Evolutionary conservation across 345 rosid genomes (phyloP).

Genomic region (Salix suchowensis): DNA sequence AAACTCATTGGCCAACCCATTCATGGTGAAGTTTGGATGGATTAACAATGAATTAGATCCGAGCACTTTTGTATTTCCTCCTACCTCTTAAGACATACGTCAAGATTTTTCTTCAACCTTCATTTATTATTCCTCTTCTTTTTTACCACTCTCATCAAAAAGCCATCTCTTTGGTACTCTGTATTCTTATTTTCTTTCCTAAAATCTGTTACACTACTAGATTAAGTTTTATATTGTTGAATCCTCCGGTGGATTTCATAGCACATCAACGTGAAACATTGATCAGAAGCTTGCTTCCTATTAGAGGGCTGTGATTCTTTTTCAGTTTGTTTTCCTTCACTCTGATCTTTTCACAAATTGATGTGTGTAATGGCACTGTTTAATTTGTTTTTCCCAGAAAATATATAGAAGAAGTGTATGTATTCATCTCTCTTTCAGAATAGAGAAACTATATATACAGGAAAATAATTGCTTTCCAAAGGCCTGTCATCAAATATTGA

Average conservation of each 20-base stretch:
- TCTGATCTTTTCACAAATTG: neutral
- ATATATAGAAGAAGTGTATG: too few relatives aligned
- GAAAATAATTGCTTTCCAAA: conserved; percentile 30
- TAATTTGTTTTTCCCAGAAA: neutral
- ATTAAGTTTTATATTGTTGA: neutral
- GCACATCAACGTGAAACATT: conserved; percentile 4
- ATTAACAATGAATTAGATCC: conserved; percentile 69
- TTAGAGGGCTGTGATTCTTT: neutral
- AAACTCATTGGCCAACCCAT: conserved; percentile 59
- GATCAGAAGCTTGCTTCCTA: conserved; percentile 6
- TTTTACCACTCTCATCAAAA: neutral
- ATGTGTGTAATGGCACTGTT: neutral
- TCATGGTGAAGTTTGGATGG: conserved; percentile 87
- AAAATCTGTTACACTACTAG: neutral
- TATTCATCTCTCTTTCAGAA: too few relatives aligned
- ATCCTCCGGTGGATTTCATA: conserved; percentile 9
- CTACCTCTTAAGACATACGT: conserved; percentile 1
- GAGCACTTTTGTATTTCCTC: conserved; percentile 43
- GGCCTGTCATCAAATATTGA: conserved; percentile 63
- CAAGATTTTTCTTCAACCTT: neutral
- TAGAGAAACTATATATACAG: too few relatives aligned
- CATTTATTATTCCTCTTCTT: neutral
- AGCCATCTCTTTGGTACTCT: neutral
- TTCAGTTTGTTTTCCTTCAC: neutral
- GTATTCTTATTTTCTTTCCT: neutral